Percentiles rank a stretch among this genome's conserved stretches.
Evolutionary conservation across 1,284 basidiomycete species (phyloP).

Genomic region (Agroathelia rolfsii): DNA sequence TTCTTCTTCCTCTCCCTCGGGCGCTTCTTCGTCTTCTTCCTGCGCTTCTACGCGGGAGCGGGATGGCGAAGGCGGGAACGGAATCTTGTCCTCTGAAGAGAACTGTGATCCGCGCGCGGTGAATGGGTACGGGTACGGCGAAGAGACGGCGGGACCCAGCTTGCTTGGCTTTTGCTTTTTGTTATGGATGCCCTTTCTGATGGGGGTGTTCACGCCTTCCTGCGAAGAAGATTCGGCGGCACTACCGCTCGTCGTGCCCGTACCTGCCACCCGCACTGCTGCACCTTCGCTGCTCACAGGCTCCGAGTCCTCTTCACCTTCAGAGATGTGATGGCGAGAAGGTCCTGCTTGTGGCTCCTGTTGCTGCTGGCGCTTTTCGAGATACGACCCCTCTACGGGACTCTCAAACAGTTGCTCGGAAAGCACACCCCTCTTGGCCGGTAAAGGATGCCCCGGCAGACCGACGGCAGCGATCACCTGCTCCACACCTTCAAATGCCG

Average conservation of each 20-base stretch:
- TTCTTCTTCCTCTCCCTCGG: conserved; percentile 26
- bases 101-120: conserved; percentile 41
- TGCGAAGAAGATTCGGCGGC: no score
- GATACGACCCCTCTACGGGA: conserved; percentile 33
- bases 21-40: conserved; percentile 19
- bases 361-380: no score
- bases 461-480: conserved; percentile 64
- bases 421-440: conserved; percentile 44
- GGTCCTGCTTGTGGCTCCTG: no score
- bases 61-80: conserved; percentile 58
- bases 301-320: no score
- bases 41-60: conserved; percentile 24
- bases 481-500: conserved; percentile 47
- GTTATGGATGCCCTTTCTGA: no score
- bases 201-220: no score
- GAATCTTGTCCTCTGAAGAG: conserved; percentile 50
- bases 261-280: conserved; percentile 14
- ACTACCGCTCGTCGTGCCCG: conserved; percentile 18
- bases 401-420: conserved; percentile 52
- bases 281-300: conserved; percentile 16
- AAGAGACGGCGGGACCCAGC: no score
- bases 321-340: no score
- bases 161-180: no score
- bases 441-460: conserved; percentile 36
- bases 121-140: conserved; percentile 52